Evolutionary conservation across 2,329 filamentous ascomycete genomes (phyloP).

Genomic region (Plectosphaerella sp.): DNA sequence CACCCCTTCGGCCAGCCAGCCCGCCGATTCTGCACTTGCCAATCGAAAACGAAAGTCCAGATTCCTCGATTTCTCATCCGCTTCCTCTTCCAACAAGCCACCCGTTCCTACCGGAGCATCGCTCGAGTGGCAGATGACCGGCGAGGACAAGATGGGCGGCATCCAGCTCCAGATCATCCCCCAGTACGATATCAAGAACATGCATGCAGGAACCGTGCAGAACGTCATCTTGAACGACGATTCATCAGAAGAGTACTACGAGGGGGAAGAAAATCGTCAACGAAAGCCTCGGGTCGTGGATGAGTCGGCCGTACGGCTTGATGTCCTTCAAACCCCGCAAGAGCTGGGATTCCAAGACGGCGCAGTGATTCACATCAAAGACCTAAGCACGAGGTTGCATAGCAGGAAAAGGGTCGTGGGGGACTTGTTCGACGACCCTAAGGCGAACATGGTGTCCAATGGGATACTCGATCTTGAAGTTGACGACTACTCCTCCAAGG

Average conservation of each 20-base stretch:
- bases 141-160: not conserved
- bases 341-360: not conserved
- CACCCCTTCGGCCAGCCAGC: conserved; percentile 1
- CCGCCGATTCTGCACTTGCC: not conserved
- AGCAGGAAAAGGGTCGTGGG: not conserved
- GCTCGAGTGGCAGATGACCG: conserved; percentile 1
- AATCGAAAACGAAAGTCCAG: too few relatives aligned
- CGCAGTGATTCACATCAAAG: not conserved
- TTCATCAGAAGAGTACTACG: too few relatives aligned
- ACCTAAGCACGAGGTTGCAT: not conserved
- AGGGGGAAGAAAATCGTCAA: too few relatives aligned
- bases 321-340: not conserved
- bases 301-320: not conserved
- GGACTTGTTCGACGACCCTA: too few relatives aligned
- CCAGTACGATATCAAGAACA: not conserved
- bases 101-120: too few relatives aligned
- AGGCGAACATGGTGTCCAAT: too few relatives aligned
- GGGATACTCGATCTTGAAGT: too few relatives aligned
- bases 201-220: not conserved
- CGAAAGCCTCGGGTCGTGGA: too few relatives aligned
- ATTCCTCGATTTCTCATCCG: too few relatives aligned
- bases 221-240: not conserved
- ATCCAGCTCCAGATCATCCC: conserved; percentile 3
- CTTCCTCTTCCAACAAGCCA: too few relatives aligned
- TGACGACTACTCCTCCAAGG: too few relatives aligned